Base-by-base conservation (phyloP, 805 yeast species). In the Ogataea angusta region DNA sequence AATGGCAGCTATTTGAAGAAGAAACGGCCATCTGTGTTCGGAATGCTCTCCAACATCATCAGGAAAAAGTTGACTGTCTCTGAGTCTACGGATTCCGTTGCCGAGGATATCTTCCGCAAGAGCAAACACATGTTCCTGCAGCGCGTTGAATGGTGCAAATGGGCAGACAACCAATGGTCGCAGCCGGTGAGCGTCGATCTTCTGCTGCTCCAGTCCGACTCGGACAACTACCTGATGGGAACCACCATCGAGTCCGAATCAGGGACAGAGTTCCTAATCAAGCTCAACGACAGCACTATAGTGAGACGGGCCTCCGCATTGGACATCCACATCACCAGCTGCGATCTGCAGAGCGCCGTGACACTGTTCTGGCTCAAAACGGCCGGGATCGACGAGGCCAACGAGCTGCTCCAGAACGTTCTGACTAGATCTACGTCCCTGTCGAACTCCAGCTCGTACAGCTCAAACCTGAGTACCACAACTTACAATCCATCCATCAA, bases 81-180 rank as follows among this genome's bases (percentile, higher is more conserved):
- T 8, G 33, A 28, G 9, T 15, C 7, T 8, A 22, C 30, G n/a
- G 30, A 46, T 9, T 18, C 47, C 2, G 40, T 43, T 28, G 7
- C 36, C 7, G 45, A 43, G 6, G 4, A 21, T 2, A 39, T 51
- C 10, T 30, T 52, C 12, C 17, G 24, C n/a, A 34, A 40, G 10
- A 30, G 43, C 16, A 45, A 34, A n/a, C 51, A 48, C 9, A 32
- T 49, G 21, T 49, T 44, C 16, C 35, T 52, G 18, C 56, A 57
- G 32, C 43, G 47, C 15, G 56, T 59, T 2, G 51, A 51, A 30
- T 42, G 53, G 23, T 57, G 61, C 6, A 43, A 39, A 30, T 63
- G 67, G 67, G 27, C 13, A 10, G 31, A 31, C 10, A 34, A 45
- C n/a, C 40, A 40, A n/a, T 64, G 69, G 68, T 35, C 57, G 2